Evolutionary conservation across 306 rosid genomes (phyloP), one percentile per base, ranked within the genome.

Genomic region (Acacia melanoxylon): DNA sequence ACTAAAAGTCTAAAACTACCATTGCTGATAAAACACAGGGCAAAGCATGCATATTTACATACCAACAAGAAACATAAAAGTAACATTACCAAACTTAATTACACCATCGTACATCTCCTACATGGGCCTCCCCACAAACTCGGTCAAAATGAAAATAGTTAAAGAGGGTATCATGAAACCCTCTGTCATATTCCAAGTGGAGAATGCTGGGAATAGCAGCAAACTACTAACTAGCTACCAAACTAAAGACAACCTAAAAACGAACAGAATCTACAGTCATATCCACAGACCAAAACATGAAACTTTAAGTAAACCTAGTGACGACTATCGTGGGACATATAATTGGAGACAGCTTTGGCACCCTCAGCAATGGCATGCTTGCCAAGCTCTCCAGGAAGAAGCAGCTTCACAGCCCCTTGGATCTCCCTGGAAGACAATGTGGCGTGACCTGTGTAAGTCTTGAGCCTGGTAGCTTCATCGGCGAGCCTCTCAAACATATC

Each of bases 401-500:
- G 92, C 41, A 94, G 87, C 85, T 74, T 83, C 41, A 94, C 92
- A 15, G 95, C 92, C 7, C 91, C 91, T 68, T 92, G 94, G 37
- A 94, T 88, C 80, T 92, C 92, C 84, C 91, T 85, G 0, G 90
- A 68, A 0, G 94, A 80, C 56, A 90, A n/a, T 2, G 94, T 89
- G 79, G 59, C 41, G 31, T 81, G 79, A 10, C 91, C 74, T 0
- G 90, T 78, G 72, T 90, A 88, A 17, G 19, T 80, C 2, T 78
- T 79, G 66, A 95, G 84, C 78, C 41, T 87, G 0, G 90, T 25
- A 31, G 98, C 98, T 59, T 93, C 95, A 41, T 29, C 71, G 1
- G 90, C 94, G 9, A 95, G 83, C 81, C 92, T 87, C 80, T 91
- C 95, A 80, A 93, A 91, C 95, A 95, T 90, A 85, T 95, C 99